phyloP scores from a whole-genome alignment of 345 rosid genomes.

The Cardamine occulta region DNA sequence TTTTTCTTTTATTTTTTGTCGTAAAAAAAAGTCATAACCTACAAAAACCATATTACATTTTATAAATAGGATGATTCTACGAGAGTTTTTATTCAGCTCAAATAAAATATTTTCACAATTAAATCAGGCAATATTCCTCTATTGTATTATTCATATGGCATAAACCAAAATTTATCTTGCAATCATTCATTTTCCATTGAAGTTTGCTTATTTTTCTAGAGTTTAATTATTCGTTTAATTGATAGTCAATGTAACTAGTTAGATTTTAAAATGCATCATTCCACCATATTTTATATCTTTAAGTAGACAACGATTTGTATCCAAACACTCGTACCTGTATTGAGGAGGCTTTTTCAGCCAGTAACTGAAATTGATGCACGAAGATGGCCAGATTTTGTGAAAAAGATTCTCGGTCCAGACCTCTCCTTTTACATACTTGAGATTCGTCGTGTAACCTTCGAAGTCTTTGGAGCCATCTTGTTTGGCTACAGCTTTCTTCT shows the following conservation, averaged over 20 bases:
- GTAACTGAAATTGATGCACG: conserved; percentile 50
- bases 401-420: conserved; percentile 74
- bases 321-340: conserved; percentile 52
- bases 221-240: not conserved
- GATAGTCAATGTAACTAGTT: not conserved
- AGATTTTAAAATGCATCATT: not conserved
- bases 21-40: no score
- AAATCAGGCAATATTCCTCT: not conserved
- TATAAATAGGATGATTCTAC: no score
- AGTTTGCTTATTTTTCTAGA: not conserved
- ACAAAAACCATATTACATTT: no score
- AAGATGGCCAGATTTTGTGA: conserved; percentile 76
- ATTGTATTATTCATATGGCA: not conserved
- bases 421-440: conserved; percentile 44
- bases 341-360: conserved; percentile 75
- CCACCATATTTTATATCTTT: not conserved
- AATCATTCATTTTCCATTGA: not conserved
- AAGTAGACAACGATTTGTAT: not conserved
- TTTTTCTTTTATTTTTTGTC: no score
- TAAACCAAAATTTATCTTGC: not conserved
- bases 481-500: conserved; percentile 57
- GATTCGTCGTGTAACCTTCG: conserved; percentile 67
- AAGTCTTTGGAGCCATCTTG: conserved; percentile 35
- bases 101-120: not conserved
- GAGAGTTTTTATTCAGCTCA: not conserved